A percentile compares a stretch with the other conserved stretches of the same genome.
Evolutionary conservation across 129 eudicot species (phyloP).

Genomic region (Rutidosis leptorrhynchoides): DNA sequence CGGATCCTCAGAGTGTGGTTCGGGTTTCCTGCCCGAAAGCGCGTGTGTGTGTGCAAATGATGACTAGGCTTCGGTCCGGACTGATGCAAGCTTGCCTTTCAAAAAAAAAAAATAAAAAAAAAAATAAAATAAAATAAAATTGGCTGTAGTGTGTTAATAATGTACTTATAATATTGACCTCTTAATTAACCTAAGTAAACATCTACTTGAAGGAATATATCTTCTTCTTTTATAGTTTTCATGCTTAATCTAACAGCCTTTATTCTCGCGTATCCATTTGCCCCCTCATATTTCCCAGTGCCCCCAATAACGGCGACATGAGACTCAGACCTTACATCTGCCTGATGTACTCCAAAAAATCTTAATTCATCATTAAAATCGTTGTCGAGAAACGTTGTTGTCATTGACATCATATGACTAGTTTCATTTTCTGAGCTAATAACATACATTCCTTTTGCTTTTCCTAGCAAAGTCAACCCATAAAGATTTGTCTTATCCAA

Average conservation of each 20-base stretch:
- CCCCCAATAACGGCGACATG: slow-evolving; percentile 65
- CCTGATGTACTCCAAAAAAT: slow-evolving; percentile 54
- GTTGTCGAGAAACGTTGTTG: slow-evolving; percentile 27
- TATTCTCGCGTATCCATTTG: slow-evolving; percentile 57
- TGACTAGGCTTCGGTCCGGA: no score
- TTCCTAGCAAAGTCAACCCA: slow-evolving; percentile 35
- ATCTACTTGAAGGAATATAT: slow-evolving; percentile 37
- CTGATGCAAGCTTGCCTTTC: no score
- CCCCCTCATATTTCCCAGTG: slow-evolving; percentile 53
- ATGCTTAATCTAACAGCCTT: slow-evolving; percentile 33
- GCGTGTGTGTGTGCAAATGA: no score
- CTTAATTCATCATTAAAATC: slow-evolving; percentile 38
- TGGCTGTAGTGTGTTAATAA: background rate
- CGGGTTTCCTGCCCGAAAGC: no score
- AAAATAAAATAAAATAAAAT: no score
- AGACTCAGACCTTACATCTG: slow-evolving; percentile 34
- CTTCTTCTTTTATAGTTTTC: slow-evolving; percentile 20
- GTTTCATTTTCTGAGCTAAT: slow-evolving; percentile 37
- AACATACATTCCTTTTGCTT: slow-evolving; percentile 54
- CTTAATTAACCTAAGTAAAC: slow-evolving; percentile 46
- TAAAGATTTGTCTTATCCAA: slow-evolving; percentile 29
- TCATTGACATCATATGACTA: slow-evolving; percentile 57
- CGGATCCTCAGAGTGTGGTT: no score
- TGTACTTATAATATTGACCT: slow-evolving; percentile 5
- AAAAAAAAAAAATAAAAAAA: no score